These are phyloP conservation scores for Phytophthora aleatoria DNA, from an alignment of 352 stramenopile genomes.

Conservation along the genomic window DNA sequence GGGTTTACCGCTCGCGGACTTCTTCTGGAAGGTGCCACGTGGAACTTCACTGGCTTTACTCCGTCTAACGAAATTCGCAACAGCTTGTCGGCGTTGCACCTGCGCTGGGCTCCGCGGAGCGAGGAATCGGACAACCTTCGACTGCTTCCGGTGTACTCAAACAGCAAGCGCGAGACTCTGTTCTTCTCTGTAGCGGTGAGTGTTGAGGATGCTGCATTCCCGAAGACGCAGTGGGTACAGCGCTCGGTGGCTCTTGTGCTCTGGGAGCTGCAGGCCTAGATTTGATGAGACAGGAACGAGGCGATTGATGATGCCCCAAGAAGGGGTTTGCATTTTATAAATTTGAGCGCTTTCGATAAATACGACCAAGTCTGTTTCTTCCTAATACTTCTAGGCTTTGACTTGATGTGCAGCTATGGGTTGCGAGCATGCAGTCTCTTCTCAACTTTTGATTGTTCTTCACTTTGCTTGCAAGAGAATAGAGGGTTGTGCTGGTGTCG, in stretches of 20 bases:
- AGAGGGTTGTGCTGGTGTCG: neutral
- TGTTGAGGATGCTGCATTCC: conserved; percentile 53
- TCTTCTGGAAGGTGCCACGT: conserved; percentile 84
- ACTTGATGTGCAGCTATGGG: conserved; percentile 3
- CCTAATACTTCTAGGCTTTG: neutral
- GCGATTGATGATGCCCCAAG: neutral
- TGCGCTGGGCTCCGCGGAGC: conserved; percentile 65
- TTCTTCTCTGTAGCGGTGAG: conserved; percentile 86
- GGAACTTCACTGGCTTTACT: conserved; percentile 67
- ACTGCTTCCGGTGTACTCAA: conserved; percentile 88
- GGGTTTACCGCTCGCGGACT: conserved; percentile 77
- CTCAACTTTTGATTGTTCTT: conserved; percentile 2
- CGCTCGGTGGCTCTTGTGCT: conserved; percentile 82
- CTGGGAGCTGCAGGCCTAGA: conserved; percentile 65
- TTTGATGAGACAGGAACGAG: neutral
- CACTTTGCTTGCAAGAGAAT: conserved; percentile 8
- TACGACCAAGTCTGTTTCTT: conserved; percentile 7
- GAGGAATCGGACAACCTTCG: conserved; percentile 36
- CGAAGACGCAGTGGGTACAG: conserved; percentile 76
- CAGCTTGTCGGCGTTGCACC: conserved; percentile 62
- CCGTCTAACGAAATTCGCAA: conserved; percentile 82
- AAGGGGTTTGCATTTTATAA: conserved; percentile 15
- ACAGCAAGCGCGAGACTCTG: conserved; percentile 67
- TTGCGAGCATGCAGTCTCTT: conserved; percentile 1
- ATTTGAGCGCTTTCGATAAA: conserved; percentile 10